Conservation (phyloP, 2,329 filamentous ascomycete genomes). For the Fusarium sp. region DNA sequence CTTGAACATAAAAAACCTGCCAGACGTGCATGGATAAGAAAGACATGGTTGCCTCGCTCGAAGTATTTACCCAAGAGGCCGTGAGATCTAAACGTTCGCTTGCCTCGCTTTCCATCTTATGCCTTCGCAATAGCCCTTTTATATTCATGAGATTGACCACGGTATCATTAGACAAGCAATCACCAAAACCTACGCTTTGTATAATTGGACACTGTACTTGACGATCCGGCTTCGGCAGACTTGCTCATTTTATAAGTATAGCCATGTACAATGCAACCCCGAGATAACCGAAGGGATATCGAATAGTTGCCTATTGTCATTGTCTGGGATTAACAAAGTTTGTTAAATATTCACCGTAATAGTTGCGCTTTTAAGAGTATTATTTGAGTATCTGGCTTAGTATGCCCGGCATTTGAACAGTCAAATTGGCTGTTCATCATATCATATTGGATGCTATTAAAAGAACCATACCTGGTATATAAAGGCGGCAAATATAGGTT, state of each 20-base stretch:
- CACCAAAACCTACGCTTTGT: background rate
- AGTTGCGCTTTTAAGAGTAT: background rate
- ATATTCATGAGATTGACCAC: background rate
- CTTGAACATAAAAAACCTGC: slow-evolving; percentile 1
- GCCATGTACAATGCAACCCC: background rate
- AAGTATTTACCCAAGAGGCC: background rate
- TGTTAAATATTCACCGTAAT: background rate
- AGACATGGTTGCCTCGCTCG: background rate
- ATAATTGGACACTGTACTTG: slow-evolving; percentile 14
- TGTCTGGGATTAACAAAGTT: background rate
- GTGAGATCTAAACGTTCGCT: slow-evolving; percentile 4
- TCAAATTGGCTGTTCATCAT: background rate
- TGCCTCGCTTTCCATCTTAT: slow-evolving; percentile 14
- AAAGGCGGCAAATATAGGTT: background rate
- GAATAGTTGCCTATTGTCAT: background rate
- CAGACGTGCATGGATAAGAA: background rate
- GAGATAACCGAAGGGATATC: background rate
- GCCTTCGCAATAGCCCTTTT: background rate
- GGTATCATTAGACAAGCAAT: background rate
- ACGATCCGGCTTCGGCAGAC: background rate
- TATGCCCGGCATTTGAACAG: background rate
- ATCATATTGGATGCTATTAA: background rate
- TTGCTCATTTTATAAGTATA: background rate
- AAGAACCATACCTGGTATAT: background rate
- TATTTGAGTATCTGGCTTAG: background rate